phyloP scores from a whole-genome alignment of 805 yeast genomes.

The Cyberlindnera euphorbiiphila region DNA sequence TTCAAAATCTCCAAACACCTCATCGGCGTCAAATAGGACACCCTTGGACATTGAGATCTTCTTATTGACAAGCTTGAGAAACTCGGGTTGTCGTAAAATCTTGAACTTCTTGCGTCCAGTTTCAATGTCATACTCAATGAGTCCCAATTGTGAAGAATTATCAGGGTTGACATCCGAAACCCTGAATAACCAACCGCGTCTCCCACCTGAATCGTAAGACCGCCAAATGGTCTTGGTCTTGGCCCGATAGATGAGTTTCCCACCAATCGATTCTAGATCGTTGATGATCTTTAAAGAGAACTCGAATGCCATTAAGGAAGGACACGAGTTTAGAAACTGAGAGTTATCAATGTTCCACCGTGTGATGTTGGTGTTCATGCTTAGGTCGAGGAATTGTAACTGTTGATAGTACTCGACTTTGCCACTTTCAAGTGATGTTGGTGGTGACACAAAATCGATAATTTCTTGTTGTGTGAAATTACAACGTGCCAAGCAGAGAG shows the following conservation, averaged over 20 bases:
- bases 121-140: constrained; percentile 56
- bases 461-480: constrained; percentile 32
- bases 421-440: constrained; percentile 19
- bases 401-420: constrained; percentile 24
- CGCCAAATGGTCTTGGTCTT: constrained; percentile 26
- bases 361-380: constrained; percentile 56
- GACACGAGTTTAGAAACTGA: constrained; percentile 40
- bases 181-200: constrained; percentile 78
- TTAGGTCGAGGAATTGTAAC: constrained; percentile 59
- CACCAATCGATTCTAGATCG: constrained; percentile 37
- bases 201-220: constrained; percentile 45
- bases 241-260: constrained; percentile 23
- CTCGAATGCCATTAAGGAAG: constrained; percentile 60
- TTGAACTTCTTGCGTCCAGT: constrained; percentile 57
- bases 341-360: constrained; percentile 56
- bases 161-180: constrained; percentile 32
- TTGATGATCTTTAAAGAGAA: constrained; percentile 54
- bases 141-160: constrained; percentile 30
- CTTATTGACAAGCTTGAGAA: constrained; percentile 36
- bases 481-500: constrained; percentile 34
- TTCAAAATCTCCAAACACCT: constrained; percentile 39
- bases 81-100: constrained; percentile 36
- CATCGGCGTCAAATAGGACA: constrained; percentile 35
- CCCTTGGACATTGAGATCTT: constrained; percentile 34
- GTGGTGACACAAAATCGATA: constrained; percentile 31